Evolutionary conservation across 2,329 filamentous ascomycete species (phyloP), one percentile per base, ranked within the genome.

Genomic region (Simplicillium sp.): DNA sequence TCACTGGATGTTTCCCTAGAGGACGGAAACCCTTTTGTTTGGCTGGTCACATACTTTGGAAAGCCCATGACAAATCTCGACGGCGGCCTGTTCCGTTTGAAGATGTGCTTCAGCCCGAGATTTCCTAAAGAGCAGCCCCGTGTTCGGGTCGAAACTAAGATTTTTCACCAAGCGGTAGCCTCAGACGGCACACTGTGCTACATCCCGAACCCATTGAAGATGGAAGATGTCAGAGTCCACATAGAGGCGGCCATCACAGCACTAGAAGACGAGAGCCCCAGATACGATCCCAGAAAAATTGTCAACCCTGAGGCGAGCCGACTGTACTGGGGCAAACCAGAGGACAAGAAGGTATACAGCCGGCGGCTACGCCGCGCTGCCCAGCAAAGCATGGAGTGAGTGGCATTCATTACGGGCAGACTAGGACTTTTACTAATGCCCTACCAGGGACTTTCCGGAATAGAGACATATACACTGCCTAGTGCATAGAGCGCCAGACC

Each of bases 21-120:
- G 25, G 72, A 92, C 48, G 76, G 72, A 32, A 97, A 96, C 52
- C 89, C 90, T 0, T 96, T 96, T 54, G 71, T 90, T 15, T 97
- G 92, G 92, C 62, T 74, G 15, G 59, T 97, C 44, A 92, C 87
- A 2, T 89, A 95, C 57, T 94, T 96, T 56, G 92, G 92, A 18
- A 77, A 82, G 41, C 87, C 88, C 1, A 94, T 92, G 83, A 94
- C 88, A 6, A 88, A 94, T 50, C 75, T 97, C 2, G 90, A 97
- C 51, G 90, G 89, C 13, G 88, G 90, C 2, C 75, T 97, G 45
- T 90, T 97, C 66, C 78, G 77, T 45, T 82, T 96, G 58, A 82
- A 73, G 52, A 70, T 97, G 41, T 71, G 71, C 53, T 82, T 97
- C 53, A 94, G 87, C 52, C 82, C 87, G 6, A 76, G 79, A 6